Percentiles rank a stretch among this genome's conserved stretches.
Conservation (phyloP, 306 rosid species). For the Trifolium dubium region DNA sequence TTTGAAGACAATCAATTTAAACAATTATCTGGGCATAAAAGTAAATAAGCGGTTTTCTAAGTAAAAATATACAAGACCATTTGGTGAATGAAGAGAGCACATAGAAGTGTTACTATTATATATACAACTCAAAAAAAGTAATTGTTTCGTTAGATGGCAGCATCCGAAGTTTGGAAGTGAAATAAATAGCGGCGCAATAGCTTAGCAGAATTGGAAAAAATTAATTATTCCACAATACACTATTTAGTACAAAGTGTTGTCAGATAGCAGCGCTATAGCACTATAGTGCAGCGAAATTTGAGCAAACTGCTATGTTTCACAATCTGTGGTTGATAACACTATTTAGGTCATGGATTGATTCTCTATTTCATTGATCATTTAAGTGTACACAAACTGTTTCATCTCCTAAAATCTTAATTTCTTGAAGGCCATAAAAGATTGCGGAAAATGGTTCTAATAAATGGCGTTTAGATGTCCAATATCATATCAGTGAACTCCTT, state of each 20-base stretch:
- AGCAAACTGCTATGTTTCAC: not conserved
- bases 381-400: not conserved
- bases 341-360: not conserved
- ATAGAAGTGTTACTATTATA: not conserved
- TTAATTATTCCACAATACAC: not conserved
- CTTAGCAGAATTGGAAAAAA: not conserved
- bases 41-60: not conserved
- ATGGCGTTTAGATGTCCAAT: no score
- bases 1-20: not conserved
- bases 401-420: not conserved
- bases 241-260: not conserved
- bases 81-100: not conserved
- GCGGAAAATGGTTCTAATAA: no score
- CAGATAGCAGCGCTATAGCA: not conserved
- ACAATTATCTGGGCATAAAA: not conserved
- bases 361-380: constrained; percentile 18
- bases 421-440: no score
- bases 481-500: no score
- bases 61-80: not conserved
- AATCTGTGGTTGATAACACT: not conserved
- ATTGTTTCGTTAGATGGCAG: not conserved
- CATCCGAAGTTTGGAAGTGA: constrained; percentile 5
- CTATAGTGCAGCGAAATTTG: not conserved
- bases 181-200: not conserved
- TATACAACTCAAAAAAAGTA: not conserved